Evolutionary conservation across 2,329 filamentous ascomycete species (phyloP).

Genomic region (Fusarium sp.): DNA sequence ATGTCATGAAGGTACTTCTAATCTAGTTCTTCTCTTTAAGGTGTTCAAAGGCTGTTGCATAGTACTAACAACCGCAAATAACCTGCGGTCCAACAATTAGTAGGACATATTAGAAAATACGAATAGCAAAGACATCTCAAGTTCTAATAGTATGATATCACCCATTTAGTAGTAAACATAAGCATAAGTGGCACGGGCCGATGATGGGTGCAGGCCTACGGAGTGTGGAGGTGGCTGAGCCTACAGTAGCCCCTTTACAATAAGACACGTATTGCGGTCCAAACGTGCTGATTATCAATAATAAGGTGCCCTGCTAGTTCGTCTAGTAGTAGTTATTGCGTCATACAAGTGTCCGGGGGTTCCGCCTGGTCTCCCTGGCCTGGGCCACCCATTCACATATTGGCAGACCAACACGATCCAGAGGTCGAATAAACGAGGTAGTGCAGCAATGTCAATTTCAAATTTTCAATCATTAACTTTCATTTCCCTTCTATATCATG

Average conservation of each 20-base stretch:
- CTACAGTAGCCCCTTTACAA: not conserved
- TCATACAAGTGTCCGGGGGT: no score
- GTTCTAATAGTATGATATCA: not conserved
- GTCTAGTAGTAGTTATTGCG: not conserved
- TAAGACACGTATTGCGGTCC: not conserved
- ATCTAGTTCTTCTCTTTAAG: not conserved
- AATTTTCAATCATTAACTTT: slow-evolving; percentile 6
- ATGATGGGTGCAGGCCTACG: not conserved
- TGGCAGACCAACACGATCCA: not conserved
- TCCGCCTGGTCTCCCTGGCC: not conserved
- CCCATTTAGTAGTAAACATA: not conserved
- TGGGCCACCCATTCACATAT: not conserved
- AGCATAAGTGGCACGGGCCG: not conserved
- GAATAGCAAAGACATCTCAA: not conserved
- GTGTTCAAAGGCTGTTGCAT: not conserved
- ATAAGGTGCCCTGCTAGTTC: not conserved
- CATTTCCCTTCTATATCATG: not conserved
- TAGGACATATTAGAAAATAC: not conserved
- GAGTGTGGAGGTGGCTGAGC: not conserved
- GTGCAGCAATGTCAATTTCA: not conserved
- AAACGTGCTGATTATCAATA: not conserved
- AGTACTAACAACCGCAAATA: not conserved
- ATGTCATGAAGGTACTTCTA: not conserved
- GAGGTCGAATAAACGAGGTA: not conserved
- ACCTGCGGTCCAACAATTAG: not conserved